phyloP scores from a whole-genome alignment of 1,284 basidiomycete genomes.

The Ceratobasidium sp. region DNA sequence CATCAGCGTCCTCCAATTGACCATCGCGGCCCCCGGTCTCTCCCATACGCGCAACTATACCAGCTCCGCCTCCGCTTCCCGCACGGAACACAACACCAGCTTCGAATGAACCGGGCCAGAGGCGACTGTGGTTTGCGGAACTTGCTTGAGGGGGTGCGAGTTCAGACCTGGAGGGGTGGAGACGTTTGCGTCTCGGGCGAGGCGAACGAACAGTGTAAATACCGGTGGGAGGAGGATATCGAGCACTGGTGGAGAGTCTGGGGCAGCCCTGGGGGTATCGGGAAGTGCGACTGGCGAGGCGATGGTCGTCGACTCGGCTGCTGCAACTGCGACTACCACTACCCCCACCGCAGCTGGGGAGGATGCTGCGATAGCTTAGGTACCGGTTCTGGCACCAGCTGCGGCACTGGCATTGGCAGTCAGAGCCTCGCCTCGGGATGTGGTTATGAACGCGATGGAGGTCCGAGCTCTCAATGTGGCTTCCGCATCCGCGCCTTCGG shows the following conservation, averaged over 20 bases:
- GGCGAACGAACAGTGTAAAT: background rate
- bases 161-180: background rate
- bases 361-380: background rate
- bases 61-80: conserved; percentile 7
- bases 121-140: conserved; percentile 33
- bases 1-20: conserved; percentile 8
- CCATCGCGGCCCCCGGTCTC: conserved; percentile 1
- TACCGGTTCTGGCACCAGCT: background rate
- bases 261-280: background rate
- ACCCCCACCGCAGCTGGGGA: background rate
- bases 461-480: background rate
- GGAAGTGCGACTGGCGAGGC: background rate
- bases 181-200: background rate
- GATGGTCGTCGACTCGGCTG: conserved; percentile 6
- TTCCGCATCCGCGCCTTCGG: conserved; percentile 7
- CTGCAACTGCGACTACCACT: background rate
- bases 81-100: conserved; percentile 4
- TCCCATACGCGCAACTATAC: background rate
- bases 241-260: background rate
- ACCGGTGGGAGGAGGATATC: background rate
- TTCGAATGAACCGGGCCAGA: background rate
- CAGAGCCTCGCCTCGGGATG: background rate
- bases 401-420: background rate
- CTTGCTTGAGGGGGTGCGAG: conserved; percentile 25
- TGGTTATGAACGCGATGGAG: conserved; percentile 5